Evolutionary conservation across 148 eudicot genomes (phyloP).

Genomic region (Camellia lanceoleosa): DNA sequence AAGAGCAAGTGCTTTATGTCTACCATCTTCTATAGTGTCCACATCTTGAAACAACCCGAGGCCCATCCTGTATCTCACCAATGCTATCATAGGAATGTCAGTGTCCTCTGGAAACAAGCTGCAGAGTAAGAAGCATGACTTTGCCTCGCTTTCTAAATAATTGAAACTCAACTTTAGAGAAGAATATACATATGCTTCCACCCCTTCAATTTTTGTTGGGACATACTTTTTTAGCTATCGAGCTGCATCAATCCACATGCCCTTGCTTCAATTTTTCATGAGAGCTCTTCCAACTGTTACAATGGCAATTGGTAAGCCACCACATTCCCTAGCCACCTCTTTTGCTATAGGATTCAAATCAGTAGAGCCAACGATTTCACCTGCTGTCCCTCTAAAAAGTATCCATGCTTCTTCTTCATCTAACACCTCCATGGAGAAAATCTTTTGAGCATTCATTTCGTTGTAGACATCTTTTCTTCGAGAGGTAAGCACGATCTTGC

Average conservation of each 20-base stretch:
- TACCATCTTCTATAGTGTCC: not conserved
- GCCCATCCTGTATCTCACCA: no score
- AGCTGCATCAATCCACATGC: not conserved
- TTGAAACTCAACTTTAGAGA: not conserved
- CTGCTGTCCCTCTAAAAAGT: not conserved
- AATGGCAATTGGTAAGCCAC: no score
- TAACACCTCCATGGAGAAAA: slow-evolving; percentile 16
- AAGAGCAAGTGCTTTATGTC: not conserved
- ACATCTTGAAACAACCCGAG: not conserved
- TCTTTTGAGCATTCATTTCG: slow-evolving; percentile 23
- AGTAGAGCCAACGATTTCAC: no score
- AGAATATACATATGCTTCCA: not conserved
- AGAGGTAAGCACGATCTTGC: slow-evolving; percentile 32
- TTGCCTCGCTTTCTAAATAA: not conserved
- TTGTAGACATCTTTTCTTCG: slow-evolving; percentile 29
- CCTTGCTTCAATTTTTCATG: not conserved
- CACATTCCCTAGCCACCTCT: no score
- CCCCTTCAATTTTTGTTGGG: not conserved
- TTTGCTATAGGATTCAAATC: no score
- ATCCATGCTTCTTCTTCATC: not conserved
- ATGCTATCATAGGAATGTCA: not conserved
- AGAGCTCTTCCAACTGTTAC: no score
- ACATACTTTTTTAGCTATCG: not conserved
- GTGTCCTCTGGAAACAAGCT: not conserved
- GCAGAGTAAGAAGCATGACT: not conserved